Percentiles rank a stretch among this genome's conserved stretches.
phyloP scores from a whole-genome alignment of 2,329 filamentous ascomycete genomes.

The Aspergillus texensis region DNA sequence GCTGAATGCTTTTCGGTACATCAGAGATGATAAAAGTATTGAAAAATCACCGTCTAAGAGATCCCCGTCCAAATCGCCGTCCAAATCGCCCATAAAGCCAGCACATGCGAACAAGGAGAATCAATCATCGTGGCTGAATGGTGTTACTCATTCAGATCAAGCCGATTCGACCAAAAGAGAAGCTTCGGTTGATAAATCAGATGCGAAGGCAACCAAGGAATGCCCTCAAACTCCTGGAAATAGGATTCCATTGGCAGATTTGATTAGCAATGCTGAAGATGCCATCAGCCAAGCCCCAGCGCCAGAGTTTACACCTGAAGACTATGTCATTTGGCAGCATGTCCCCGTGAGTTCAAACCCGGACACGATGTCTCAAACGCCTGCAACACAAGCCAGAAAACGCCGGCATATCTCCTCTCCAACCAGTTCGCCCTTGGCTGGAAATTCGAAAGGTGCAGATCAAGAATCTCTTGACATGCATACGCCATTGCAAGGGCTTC shows the following conservation, averaged over 20 bases:
- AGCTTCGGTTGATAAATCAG: slow-evolving; percentile 23
- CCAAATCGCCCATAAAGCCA: slow-evolving; percentile 27
- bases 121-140: slow-evolving; percentile 38
- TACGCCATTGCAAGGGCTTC: slow-evolving; percentile 58
- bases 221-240: slow-evolving; percentile 62
- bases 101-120: slow-evolving; percentile 51
- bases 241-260: slow-evolving; percentile 60
- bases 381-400: slow-evolving; percentile 58
- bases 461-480: slow-evolving; percentile 59
- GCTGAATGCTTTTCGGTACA: slow-evolving; percentile 58
- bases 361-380: slow-evolving; percentile 51
- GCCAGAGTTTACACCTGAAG: slow-evolving; percentile 59
- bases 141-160: slow-evolving; percentile 31
- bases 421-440: slow-evolving; percentile 63
- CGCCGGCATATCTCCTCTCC: slow-evolving; percentile 75
- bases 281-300: slow-evolving; percentile 51
- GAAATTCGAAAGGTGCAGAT: slow-evolving; percentile 39
- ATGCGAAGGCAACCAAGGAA: slow-evolving; percentile 35
- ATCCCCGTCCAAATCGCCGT: slow-evolving; percentile 24
- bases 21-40: slow-evolving; percentile 35
- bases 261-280: slow-evolving; percentile 64
- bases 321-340: slow-evolving; percentile 63
- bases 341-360: slow-evolving; percentile 45
- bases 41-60: slow-evolving; percentile 26
- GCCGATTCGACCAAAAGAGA: slow-evolving; percentile 22